Conservation (phyloP, 352 stramenopile species). For the Salisapilia sapeloensis region DNA sequence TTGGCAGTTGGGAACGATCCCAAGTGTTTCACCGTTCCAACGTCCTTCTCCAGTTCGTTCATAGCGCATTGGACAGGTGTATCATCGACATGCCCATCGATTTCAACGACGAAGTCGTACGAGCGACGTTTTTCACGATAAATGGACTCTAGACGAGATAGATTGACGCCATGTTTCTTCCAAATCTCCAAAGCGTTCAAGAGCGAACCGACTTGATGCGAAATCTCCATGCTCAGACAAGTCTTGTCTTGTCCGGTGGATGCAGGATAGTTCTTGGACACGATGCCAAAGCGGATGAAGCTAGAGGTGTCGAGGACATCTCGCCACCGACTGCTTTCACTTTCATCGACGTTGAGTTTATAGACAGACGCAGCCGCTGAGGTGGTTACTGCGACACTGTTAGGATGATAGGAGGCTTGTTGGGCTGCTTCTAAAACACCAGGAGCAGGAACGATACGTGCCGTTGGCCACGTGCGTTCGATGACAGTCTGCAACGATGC, state of each 20-base stretch:
- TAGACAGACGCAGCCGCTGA: slow-evolving; percentile 3
- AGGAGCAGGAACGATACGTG: slow-evolving; percentile 34
- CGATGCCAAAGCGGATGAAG: slow-evolving; percentile 50
- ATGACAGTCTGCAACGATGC: slow-evolving; percentile 30
- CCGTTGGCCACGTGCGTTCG: slow-evolving; percentile 55
- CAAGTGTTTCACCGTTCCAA: slow-evolving; percentile 59
- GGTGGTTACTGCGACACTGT: slow-evolving; percentile 3
- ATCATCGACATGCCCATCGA: slow-evolving; percentile 62
- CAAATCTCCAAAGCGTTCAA: slow-evolving; percentile 63
- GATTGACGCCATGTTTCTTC: slow-evolving; percentile 65
- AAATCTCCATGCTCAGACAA: slow-evolving; percentile 71
- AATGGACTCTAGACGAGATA: slow-evolving; percentile 78
- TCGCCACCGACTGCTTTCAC: too few species aligned
- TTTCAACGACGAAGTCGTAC: slow-evolving; percentile 80
- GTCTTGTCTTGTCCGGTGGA: slow-evolving; percentile 70
- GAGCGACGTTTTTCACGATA: slow-evolving; percentile 48
- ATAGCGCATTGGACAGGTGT: slow-evolving; percentile 32
- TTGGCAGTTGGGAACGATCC: slow-evolving; percentile 63
- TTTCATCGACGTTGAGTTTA: slow-evolving; percentile 2
- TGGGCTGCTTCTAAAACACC: slow-evolving; percentile 48
- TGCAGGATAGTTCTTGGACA: slow-evolving; percentile 43
- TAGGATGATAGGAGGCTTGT: slow-evolving; percentile 16
- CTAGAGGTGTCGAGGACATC: slow-evolving; percentile 32
- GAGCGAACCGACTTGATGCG: slow-evolving; percentile 76
- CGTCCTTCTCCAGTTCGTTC: slow-evolving; percentile 20